Evolutionary conservation across 148 eudicot genomes (phyloP).

Genomic region (Silene conica): DNA sequence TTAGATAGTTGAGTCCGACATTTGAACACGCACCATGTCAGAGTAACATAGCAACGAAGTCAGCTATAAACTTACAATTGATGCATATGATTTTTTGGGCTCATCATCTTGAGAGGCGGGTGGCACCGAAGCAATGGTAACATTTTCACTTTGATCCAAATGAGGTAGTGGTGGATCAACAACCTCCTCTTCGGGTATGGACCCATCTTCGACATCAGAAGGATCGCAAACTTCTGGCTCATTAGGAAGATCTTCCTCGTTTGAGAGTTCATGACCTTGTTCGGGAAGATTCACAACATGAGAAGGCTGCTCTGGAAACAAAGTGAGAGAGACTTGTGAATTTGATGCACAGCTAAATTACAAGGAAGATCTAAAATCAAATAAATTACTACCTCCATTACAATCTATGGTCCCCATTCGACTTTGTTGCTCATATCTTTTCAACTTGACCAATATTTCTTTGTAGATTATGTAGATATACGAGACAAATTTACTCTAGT

Average conservation of each 20-base stretch:
- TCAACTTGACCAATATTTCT: neutral
- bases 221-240: slow-evolving; percentile 57
- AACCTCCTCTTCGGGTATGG: slow-evolving; percentile 45
- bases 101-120: slow-evolving; percentile 43
- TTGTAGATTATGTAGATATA: neutral
- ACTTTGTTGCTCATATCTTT: neutral
- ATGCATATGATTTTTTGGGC: slow-evolving; percentile 87
- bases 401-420: neutral
- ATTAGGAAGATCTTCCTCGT: slow-evolving; percentile 43
- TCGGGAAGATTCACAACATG: slow-evolving; percentile 29
- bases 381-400: neutral
- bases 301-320: slow-evolving; percentile 46
- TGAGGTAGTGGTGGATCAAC: slow-evolving; percentile 42
- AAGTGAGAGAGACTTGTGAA: slow-evolving; percentile 14
- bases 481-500: neutral
- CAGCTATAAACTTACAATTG: slow-evolving; percentile 62
- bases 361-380: neutral
- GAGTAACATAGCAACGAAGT: no score
- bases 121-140: slow-evolving; percentile 32
- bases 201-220: slow-evolving; percentile 45
- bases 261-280: slow-evolving; percentile 26
- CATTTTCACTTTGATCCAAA: slow-evolving; percentile 40
- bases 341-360: slow-evolving; percentile 6
- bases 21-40: neutral
- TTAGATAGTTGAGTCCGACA: neutral